Percentiles rank a stretch among this genome's conserved stretches.
phyloP scores from a whole-genome alignment of 768 basidiomycete genomes.

The Leccinum rimulosum region DNA sequence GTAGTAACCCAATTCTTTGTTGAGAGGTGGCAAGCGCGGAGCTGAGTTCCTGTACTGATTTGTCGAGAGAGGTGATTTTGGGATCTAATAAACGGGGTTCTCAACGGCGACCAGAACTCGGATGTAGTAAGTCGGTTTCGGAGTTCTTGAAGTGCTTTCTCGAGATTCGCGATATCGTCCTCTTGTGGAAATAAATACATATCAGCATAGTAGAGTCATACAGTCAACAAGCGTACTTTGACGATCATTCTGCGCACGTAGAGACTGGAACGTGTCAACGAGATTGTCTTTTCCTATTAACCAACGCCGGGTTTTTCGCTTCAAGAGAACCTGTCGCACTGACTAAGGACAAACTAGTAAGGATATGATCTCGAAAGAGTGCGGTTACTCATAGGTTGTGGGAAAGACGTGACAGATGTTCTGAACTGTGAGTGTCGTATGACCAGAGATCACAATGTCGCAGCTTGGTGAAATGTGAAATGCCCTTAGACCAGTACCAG shows the following conservation, averaged over 20 bases:
- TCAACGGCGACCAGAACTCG: background rate
- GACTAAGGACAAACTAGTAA: background rate
- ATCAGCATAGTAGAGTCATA: background rate
- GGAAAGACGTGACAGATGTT: background rate
- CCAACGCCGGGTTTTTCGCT: background rate
- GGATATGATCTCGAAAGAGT: background rate
- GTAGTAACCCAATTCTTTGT: background rate
- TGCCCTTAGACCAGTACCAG: no score
- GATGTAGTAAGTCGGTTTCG: background rate
- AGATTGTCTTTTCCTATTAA: background rate
- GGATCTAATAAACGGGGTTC: background rate
- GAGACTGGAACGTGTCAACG: background rate
- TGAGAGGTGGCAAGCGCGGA: background rate
- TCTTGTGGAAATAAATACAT: background rate
- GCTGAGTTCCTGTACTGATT: background rate
- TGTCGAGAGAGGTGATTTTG: background rate
- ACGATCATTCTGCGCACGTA: background rate
- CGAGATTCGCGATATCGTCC: background rate
- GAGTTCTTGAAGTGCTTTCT: background rate
- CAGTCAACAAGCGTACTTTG: background rate
- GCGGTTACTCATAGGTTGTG: background rate
- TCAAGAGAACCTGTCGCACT: background rate
- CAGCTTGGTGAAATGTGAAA: no score
- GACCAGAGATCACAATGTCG: background rate
- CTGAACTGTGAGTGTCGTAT: background rate